These are phyloP conservation scores for Anthoceros angustus DNA, from an alignment of 225 moss, liverwort and hornwort species.

Conservation along the genomic window DNA sequence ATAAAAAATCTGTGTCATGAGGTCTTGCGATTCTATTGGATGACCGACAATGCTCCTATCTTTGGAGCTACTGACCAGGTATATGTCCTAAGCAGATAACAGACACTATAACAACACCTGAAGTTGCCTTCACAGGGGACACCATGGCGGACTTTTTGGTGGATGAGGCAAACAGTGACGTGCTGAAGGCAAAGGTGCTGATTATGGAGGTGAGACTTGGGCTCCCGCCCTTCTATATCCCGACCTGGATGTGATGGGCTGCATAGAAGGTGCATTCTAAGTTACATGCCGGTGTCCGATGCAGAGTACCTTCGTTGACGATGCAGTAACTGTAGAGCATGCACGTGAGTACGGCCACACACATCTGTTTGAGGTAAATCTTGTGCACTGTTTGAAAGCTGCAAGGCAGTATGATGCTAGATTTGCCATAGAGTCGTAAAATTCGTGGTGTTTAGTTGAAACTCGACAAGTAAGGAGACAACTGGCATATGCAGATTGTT, in stretches of 20 bases:
- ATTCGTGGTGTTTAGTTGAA: background rate
- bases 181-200: slow-evolving; percentile 63
- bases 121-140: slow-evolving; percentile 90
- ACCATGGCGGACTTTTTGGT: slow-evolving; percentile 72
- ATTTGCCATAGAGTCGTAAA: background rate
- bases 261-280: background rate
- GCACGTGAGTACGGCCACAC: slow-evolving; percentile 78
- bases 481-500: slow-evolving; percentile 31
- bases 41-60: too few species aligned
- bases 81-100: slow-evolving; percentile 30
- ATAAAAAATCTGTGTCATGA: background rate
- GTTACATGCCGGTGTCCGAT: background rate
- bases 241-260: background rate
- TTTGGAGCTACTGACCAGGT: too few species aligned
- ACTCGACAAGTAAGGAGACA: background rate
- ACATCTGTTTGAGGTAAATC: slow-evolving; percentile 65
- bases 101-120: slow-evolving; percentile 39
- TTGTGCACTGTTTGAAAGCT: background rate
- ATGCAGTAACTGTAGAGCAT: slow-evolving; percentile 32
- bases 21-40: background rate
- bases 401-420: background rate
- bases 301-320: slow-evolving; percentile 87
- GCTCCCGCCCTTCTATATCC: background rate
- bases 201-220: slow-evolving; percentile 64
- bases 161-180: slow-evolving; percentile 57